Percentiles rank a stretch among this genome's conserved stretches.
Conservation (phyloP, 2,329 filamentous ascomycete species). For the Cercospora zeae-maydis region DNA sequence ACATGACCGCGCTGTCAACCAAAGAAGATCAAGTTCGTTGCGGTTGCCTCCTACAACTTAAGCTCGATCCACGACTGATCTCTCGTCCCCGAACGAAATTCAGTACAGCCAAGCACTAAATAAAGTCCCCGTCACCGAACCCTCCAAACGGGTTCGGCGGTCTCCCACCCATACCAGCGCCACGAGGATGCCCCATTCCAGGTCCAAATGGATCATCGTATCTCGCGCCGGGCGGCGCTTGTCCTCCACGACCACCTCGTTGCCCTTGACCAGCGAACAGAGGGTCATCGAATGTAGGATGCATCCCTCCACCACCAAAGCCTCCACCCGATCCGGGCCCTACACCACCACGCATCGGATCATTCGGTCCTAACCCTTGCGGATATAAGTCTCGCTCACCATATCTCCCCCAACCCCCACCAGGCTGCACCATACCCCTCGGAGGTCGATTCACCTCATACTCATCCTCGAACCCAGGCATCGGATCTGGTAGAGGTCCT, state of each 20-base stretch:
- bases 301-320: constrained; percentile 72
- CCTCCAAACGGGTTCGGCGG: constrained; percentile 59
- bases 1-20: not conserved
- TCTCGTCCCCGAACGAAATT: not conserved
- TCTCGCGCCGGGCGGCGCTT: constrained; percentile 80
- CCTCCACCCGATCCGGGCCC: constrained; percentile 54
- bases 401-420: constrained; percentile 50
- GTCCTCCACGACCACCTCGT: constrained; percentile 38
- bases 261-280: constrained; percentile 61
- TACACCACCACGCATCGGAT: constrained; percentile 67
- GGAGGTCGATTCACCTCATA: constrained; percentile 72
- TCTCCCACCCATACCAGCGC: constrained; percentile 45
- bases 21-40: not conserved
- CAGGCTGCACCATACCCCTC: constrained; percentile 42
- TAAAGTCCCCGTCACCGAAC: constrained; percentile 59
- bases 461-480: constrained; percentile 91
- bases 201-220: constrained; percentile 87
- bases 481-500: constrained; percentile 65
- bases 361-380: constrained; percentile 76
- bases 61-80: not conserved
- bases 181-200: constrained; percentile 39
- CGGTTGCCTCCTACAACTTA: not conserved
- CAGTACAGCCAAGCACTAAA: constrained; percentile 28
- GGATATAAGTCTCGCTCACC: constrained; percentile 88
- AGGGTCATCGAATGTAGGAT: constrained; percentile 91